Base-by-base conservation (phyloP, 2,329 filamentous ascomycete genomes). In the Fusarium sp. region DNA sequence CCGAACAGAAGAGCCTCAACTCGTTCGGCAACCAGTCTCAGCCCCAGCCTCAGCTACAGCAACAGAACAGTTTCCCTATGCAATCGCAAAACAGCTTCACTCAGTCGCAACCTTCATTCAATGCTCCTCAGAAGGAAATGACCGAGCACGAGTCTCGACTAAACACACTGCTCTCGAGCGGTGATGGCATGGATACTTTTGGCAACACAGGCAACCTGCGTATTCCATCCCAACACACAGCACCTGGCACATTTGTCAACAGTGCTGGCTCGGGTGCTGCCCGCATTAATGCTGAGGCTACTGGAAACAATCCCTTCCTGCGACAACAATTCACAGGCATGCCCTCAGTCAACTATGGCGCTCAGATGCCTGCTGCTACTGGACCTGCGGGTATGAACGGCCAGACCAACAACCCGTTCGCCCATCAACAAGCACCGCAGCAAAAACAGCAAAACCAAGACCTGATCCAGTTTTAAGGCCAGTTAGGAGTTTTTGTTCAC, bases 201-300 rank as follows among this genome's bases (percentile, higher is more conserved):
- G 96, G 96, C 71, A 99, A 99, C 79, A 93, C 93, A n/a, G 96
- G 96, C 72, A 93, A 98, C 70, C 86, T 97, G 48, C 94, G 96
- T 80, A 97, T 99, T 69, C 96, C 96, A 3, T 90, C 96, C 4
- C 96, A 99, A 78, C 96, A 99, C 80, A 99, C 96, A 1, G 94
- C 96, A 2, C 96, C 96, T 0, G 96, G 95, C 27, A 97, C 93
- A 0, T 99, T 98, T 79, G 91, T 99, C 82, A 99, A 99, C 82
- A 97, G 93, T 64, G 94, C 96, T 9, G 96, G 96, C 51, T 86
- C 91, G 40, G 93, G 93, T n/a, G 82, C 93, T 60, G 89, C 89
- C 73, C 87, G 88, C 61, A 81, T 98, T 45, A 92, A 84, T 64
- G 78, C 85, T 56, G 84, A 94, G 21, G 93, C 93, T 1, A 93